Conservation (phyloP, 495 filamentous ascomycete genomes). For the Penicillium taxi region DNA sequence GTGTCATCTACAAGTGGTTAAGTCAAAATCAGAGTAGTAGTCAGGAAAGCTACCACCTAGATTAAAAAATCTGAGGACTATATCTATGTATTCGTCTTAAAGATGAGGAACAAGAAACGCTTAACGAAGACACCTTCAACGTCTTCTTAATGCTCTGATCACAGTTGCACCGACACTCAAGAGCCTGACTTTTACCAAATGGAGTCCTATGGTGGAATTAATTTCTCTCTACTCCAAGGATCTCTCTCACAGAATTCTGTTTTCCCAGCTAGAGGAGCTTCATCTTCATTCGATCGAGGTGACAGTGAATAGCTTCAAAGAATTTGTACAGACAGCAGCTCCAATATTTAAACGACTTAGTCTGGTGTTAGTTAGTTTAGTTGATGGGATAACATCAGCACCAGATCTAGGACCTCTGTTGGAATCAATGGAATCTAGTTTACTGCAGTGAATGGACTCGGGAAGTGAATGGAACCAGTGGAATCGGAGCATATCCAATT, state of each 20-base stretch:
- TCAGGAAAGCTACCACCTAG: neutral
- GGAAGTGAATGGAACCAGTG: too few species aligned
- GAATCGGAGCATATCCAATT: too few species aligned
- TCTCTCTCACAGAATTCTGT: conserved; percentile 2
- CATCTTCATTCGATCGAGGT: conserved; percentile 6
- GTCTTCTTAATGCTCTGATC: conserved; percentile 2
- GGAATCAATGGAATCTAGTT: too few species aligned
- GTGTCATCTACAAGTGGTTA: too few species aligned
- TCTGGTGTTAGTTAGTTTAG: neutral
- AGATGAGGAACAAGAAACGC: neutral
- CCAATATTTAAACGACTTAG: conserved; percentile 2
- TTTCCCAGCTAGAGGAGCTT: conserved; percentile 4
- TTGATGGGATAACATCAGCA: conserved; percentile 1
- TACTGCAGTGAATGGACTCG: too few species aligned
- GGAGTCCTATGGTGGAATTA: conserved; percentile 1
- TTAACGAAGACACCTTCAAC: conserved; percentile 1
- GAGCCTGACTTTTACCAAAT: conserved; percentile 2
- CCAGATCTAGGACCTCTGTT: conserved; percentile 4
- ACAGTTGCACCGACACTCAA: conserved; percentile 2
- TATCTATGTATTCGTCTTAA: conserved; percentile 3
- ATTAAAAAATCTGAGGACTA: neutral
- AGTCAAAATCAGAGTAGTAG: conserved; percentile 1
- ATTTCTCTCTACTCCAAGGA: conserved; percentile 2
- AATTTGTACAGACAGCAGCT: conserved; percentile 2
- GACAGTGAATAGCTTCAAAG: neutral